phyloP scores from a whole-genome alignment of 331 rosid species.

The Erythrophleum ivorense region DNA sequence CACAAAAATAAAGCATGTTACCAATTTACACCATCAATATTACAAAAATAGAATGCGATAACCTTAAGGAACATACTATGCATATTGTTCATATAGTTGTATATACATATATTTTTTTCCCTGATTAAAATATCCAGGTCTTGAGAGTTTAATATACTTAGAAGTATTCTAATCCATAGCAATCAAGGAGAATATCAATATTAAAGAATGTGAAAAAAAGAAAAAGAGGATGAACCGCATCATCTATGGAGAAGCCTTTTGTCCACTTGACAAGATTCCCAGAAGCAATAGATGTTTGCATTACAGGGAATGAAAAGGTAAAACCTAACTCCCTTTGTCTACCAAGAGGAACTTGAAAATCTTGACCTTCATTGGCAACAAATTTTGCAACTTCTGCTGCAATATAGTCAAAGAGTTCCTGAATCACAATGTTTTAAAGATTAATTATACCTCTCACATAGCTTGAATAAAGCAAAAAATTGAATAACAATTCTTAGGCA shows the following conservation, averaged over 20 bases:
- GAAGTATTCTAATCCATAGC: not conserved
- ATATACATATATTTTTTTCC: not conserved
- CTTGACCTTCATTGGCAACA: constrained; percentile 76
- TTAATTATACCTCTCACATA: constrained; percentile 34
- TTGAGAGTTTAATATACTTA: not conserved
- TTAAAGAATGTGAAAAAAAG: constrained; percentile 33
- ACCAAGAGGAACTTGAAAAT: constrained; percentile 65
- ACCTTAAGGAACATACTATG: not conserved
- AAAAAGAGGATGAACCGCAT: constrained; percentile 52
- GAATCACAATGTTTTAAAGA: constrained; percentile 50
- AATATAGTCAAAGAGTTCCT: constrained; percentile 87
- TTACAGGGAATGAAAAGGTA: constrained; percentile 95
- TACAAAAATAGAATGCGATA: not conserved
- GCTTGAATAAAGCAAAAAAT: constrained; percentile 22
- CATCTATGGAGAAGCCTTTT: constrained; percentile 88
- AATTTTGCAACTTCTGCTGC: constrained; percentile 83
- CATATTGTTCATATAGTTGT: not conserved
- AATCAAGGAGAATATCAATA: constrained; percentile 20
- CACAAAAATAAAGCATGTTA: not conserved
- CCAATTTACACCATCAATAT: not conserved
- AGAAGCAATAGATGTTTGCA: constrained; percentile 82
- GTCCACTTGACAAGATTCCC: constrained; percentile 96
- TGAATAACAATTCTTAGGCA: constrained; percentile 17
- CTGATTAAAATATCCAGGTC: constrained; percentile 1
- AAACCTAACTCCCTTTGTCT: constrained; percentile 95